phyloP scores from a whole-genome alignment of 176 grass and related monocot genomes.

The Raddia distichophylla region DNA sequence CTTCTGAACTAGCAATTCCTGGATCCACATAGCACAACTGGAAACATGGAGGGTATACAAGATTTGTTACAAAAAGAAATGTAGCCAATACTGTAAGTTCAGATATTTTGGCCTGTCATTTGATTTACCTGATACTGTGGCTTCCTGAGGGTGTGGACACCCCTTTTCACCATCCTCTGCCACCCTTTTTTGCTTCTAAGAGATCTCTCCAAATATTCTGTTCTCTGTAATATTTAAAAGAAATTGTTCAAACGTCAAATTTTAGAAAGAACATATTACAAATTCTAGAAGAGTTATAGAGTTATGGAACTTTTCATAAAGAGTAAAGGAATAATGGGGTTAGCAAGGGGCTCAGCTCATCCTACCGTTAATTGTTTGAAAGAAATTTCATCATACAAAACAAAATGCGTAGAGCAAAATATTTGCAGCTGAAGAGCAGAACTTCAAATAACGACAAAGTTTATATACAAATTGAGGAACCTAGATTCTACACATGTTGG shows the following conservation, averaged over 20 bases:
- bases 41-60: slow-evolving; percentile 24
- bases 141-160: slow-evolving; percentile 78
- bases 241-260: neutral
- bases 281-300: neutral
- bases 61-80: neutral
- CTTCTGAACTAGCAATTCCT: slow-evolving; percentile 61
- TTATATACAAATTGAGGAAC: neutral
- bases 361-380: neutral
- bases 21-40: slow-evolving; percentile 88
- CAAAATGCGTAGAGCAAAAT: neutral
- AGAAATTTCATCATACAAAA: neutral
- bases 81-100: neutral
- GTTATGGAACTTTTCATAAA: neutral
- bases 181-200: slow-evolving; percentile 73
- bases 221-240: slow-evolving; percentile 53
- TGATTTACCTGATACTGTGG: slow-evolving; percentile 85
- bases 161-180: slow-evolving; percentile 81
- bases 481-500: neutral
- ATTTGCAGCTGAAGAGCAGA: neutral
- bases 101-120: neutral
- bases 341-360: no score
- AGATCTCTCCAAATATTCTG: slow-evolving; percentile 64
- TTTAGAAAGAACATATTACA: neutral
- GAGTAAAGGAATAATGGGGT: neutral
- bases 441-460: neutral